Conservation (phyloP, 192 early-diverging fungal genomes). For the Mortierella claussenii region DNA sequence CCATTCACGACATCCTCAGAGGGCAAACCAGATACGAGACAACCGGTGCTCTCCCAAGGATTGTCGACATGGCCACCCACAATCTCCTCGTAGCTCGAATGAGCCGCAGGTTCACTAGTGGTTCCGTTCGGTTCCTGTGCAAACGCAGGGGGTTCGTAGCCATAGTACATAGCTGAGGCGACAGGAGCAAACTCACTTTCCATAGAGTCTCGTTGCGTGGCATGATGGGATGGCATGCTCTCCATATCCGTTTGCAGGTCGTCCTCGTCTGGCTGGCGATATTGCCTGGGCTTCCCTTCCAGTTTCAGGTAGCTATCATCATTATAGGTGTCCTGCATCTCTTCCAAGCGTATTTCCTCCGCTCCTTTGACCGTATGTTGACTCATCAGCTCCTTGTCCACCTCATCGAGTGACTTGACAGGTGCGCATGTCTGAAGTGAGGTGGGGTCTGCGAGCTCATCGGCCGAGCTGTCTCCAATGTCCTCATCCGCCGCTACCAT, state of each 20-base stretch:
- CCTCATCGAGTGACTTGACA: conserved; percentile 10
- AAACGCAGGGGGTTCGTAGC: conserved; percentile 23
- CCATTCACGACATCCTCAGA: no score
- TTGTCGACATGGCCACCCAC: conserved; percentile 39
- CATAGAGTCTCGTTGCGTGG: conserved; percentile 45
- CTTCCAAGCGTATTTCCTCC: conserved; percentile 10
- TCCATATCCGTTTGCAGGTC: background rate
- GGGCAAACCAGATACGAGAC: no score
- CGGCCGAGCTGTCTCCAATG: conserved; percentile 46
- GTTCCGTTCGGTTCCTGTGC: conserved; percentile 26
- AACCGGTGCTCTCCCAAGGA: conserved; percentile 48
- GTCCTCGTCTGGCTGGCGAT: background rate
- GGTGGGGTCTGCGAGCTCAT: conserved; percentile 8
- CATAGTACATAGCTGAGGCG: conserved; percentile 40
- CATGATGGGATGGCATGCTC: background rate
- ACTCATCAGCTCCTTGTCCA: conserved; percentile 18
- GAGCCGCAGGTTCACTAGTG: background rate
- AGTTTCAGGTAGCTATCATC: background rate
- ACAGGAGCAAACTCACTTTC: conserved; percentile 32
- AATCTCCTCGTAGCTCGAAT: conserved; percentile 59
- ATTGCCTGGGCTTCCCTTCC: no score
- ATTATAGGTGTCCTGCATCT: conserved; percentile 11
- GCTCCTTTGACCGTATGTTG: conserved; percentile 12
- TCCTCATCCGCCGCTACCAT: conserved; percentile 67
- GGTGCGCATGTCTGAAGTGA: background rate